Conservation (phyloP, 441 rosid species). For the Adansonia madagascariensis region DNA sequence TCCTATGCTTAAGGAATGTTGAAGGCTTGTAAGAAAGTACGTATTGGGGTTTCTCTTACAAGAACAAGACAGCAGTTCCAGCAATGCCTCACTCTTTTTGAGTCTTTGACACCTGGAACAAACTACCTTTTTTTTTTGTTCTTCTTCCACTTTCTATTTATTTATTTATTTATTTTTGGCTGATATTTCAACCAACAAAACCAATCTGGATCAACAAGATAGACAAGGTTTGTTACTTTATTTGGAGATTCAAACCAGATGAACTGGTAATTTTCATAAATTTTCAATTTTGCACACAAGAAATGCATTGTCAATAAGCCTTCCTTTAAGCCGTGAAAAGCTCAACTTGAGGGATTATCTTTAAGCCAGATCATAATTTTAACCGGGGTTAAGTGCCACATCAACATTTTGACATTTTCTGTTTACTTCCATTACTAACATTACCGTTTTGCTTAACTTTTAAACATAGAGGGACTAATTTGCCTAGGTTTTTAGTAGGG, state of each 20-base stretch:
- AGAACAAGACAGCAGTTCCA: background rate
- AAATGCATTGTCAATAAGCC: too few relatives aligned
- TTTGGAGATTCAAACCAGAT: background rate
- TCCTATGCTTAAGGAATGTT: constrained; percentile 21
- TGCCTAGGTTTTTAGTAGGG: too few relatives aligned
- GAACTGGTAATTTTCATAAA: background rate
- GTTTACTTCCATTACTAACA: too few relatives aligned
- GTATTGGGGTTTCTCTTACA: background rate
- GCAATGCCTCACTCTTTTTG: background rate
- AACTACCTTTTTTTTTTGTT: constrained; percentile 2
- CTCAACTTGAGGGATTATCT: too few relatives aligned
- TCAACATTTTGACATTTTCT: too few relatives aligned
- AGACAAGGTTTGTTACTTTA: background rate
- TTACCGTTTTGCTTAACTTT: too few relatives aligned
- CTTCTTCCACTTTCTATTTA: background rate
- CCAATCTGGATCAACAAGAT: background rate
- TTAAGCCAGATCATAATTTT: too few relatives aligned
- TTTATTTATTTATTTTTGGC: too few relatives aligned
- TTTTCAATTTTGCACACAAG: background rate
- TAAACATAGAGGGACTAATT: too few relatives aligned
- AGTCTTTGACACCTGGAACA: constrained; percentile 29
- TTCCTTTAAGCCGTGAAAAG: too few relatives aligned
- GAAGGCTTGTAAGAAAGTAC: constrained; percentile 18
- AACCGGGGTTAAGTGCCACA: too few relatives aligned
- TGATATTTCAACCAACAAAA: background rate